Evolutionary conservation across 139 green algal genomes (phyloP), one percentile per base, ranked within the genome.

Genomic region (Tetraselmis striata): DNA sequence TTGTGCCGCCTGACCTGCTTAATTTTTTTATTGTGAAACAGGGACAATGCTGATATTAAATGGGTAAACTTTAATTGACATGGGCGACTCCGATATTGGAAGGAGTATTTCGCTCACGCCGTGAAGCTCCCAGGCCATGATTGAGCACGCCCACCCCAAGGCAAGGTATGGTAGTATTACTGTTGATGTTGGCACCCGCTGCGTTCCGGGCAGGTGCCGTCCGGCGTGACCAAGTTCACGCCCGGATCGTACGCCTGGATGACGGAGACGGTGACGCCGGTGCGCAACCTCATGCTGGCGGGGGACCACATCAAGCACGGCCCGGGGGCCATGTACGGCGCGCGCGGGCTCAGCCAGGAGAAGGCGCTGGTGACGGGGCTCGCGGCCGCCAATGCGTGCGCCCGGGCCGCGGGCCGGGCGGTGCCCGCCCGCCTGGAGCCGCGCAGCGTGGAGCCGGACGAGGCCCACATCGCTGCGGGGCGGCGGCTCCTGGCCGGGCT

Each of bases 351-450:
- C 1, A 84, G 75, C 1, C 85, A 89, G 32, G 84, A 88, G 28
- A 84, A 84, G 30, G 81, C 84, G 28, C 84, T 58, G 2, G 84
- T 88, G 1, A 88, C 84, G 24, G 84, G 84, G 26, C 28, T 88
- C 5, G 1, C 31, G 22, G 84, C 84, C 30, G 84, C 76, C 1
- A 82, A 81, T 18, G 18, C 45, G 5, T 67, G 45, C 45, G 45
- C 45, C 5, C 45, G 45, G 5, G 11, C 18, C 11, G 45, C 45
- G 5, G 11, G 45, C 11, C 45, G 45, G 45, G 11, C 45, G 11
- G 45, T 67, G 45, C 45, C 45, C 45, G 45, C 45, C 18, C 5
- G 45, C 18, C 5, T 67, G 45, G 45, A 67, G 45, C 45, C 45
- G 11, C 5, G 18, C 11, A 18, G 18, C 45, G 45, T 67, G 11